Base-by-base conservation (phyloP, 1,284 basidiomycete genomes). In the Vanrija sp. region DNA sequence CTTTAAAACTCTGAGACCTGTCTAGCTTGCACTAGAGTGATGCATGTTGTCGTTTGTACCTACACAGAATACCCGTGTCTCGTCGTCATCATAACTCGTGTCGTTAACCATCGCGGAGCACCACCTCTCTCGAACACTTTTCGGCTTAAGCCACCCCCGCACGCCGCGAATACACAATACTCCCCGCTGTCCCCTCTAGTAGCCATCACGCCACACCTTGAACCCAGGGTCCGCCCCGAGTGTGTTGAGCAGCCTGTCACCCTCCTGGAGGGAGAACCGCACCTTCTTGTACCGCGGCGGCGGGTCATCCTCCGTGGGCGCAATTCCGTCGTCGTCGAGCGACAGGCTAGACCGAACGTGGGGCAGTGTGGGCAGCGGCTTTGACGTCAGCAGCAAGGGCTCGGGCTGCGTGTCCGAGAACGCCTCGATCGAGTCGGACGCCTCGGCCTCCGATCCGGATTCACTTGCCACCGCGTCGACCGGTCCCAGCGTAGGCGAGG, bases 121-220 rank as follows among this genome's bases (percentile, higher is more conserved):
- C 12, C 12, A 31, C 7, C 5, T 14, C 12, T 31, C 31, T 31
- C n/a, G n/a, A n/a, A n/a, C n/a, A n/a, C n/a, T n/a, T n/a, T n/a
- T n/a, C n/a, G n/a, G n/a, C n/a, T n/a, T n/a, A n/a, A n/a, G n/a
- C n/a, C 31, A 31, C 31, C 12, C 31, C 12, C 31, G 24, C 24
- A 25, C 24, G 31, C n/a, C 31, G 31, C 31, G 15, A 9, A 14
- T 31, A 14, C 31, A 14, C 10, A 14, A 9, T 12, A 14, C n/a
- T 14, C 31, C 2, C 31, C 12, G 31, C 31, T 31, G 12, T 14
- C 24, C 10, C n/a, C n/a, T n/a, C 43, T 49, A 68, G 49, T 66
- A 65, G 7, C 35, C 54, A 47, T 71, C 69, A 36, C 63, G 49
- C 69, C 69, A 71, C 8, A 69, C 51, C 18, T 22, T 53, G 50